These are phyloP conservation scores for Aspergillus latus DNA, from an alignment of 2,329 filamentous ascomycete genomes.

Conservation along the genomic window DNA sequence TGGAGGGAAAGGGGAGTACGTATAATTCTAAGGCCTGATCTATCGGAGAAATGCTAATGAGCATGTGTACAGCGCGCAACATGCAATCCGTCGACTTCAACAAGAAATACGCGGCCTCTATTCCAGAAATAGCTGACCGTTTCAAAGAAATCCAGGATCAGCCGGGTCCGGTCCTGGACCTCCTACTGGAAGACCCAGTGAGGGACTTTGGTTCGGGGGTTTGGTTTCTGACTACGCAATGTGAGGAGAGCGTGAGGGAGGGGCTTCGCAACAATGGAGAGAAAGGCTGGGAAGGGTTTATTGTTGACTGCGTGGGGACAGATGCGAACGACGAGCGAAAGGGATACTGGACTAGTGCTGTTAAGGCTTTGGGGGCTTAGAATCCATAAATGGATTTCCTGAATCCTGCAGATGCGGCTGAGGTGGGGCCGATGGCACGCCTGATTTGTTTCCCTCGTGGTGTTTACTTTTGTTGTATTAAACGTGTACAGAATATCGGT, in stretches of 20 bases:
- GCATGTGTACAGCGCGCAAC: constrained; percentile 50
- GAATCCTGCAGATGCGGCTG: neutral
- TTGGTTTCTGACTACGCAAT: constrained; percentile 62
- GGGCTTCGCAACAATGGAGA: constrained; percentile 49
- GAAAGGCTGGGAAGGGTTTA: constrained; percentile 54
- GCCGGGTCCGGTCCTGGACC: constrained; percentile 47
- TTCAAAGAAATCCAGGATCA: constrained; percentile 36
- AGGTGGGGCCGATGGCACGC: neutral
- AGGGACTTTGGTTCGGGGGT: constrained; percentile 60
- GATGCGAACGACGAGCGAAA: constrained; percentile 48
- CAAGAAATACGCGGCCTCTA: constrained; percentile 52
- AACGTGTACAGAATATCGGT: neutral
- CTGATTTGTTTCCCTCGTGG: neutral
- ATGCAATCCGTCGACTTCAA: constrained; percentile 63
- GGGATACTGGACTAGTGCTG: constrained; percentile 52
- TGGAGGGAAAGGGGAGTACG: constrained; percentile 20
- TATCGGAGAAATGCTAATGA: neutral
- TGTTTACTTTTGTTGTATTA: neutral
- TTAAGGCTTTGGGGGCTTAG: constrained; percentile 40
- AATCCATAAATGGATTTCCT: neutral
- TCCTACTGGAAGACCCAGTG: constrained; percentile 50
- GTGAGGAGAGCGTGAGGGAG: constrained; percentile 44
- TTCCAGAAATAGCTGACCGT: constrained; percentile 44
- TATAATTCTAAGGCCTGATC: neutral
- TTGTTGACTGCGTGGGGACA: constrained; percentile 56